Evolutionary conservation across 2,329 filamentous ascomycete species (phyloP).

Genomic region (Hypoxylon sp.): DNA sequence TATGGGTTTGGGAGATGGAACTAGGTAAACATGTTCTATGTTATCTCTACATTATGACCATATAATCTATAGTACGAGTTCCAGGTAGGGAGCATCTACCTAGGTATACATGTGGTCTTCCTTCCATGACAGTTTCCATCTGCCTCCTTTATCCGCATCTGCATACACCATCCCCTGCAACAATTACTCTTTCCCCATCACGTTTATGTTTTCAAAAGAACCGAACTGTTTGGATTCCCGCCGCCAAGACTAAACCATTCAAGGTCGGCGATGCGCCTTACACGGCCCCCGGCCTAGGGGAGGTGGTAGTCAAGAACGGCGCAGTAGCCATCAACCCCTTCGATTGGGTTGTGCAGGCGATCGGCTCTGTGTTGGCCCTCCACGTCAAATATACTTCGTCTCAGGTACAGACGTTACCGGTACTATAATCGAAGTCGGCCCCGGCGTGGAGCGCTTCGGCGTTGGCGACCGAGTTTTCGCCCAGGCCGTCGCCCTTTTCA

Average conservation of each 20-base stretch:
- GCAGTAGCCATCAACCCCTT: constrained; percentile 58
- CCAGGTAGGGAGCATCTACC: too few relatives aligned
- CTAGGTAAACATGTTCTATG: too few relatives aligned
- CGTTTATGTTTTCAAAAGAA: constrained; percentile 48
- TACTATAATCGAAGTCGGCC: constrained; percentile 48
- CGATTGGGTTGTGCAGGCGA: constrained; percentile 54
- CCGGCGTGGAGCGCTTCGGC: constrained; percentile 41
- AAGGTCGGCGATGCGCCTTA: constrained; percentile 54
- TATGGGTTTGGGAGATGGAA: too few relatives aligned
- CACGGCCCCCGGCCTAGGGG: constrained; percentile 49
- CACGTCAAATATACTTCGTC: constrained; percentile 47
- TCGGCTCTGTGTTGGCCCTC: constrained; percentile 34
- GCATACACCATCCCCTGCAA: not conserved
- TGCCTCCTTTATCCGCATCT: not conserved
- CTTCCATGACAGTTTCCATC: not conserved
- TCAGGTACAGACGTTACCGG: constrained; percentile 52
- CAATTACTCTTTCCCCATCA: not conserved
- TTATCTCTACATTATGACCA: too few relatives aligned
- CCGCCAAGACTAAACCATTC: constrained; percentile 41
- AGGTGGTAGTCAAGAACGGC: constrained; percentile 55
- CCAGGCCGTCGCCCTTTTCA: constrained; percentile 13
- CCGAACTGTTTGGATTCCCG: constrained; percentile 11
- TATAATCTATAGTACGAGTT: too few relatives aligned
- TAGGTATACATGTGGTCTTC: too few relatives aligned
- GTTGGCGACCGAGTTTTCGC: constrained; percentile 51